These are phyloP conservation scores for Leccinum brunneo-olivaceum DNA, from an alignment of 1,284 basidiomycete species.

Conservation along the genomic window DNA sequence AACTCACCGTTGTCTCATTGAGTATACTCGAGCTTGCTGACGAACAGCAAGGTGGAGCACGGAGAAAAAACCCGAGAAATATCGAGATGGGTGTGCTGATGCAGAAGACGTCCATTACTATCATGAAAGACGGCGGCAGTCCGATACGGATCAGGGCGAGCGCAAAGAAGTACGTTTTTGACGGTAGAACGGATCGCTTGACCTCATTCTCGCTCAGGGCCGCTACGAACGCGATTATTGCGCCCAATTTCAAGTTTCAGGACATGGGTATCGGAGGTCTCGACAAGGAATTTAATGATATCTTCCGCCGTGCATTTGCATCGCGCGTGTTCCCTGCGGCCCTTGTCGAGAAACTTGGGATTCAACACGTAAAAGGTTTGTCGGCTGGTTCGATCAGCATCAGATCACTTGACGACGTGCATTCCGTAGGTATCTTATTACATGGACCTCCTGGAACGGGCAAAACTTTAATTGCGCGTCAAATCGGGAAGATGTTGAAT, in stretches of 20 bases:
- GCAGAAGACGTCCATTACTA: conserved; percentile 85
- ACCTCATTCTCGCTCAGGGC: conserved; percentile 42
- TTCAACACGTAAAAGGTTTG: conserved; percentile 95
- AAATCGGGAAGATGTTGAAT: conserved; percentile 99
- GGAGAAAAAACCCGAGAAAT: conserved; percentile 22
- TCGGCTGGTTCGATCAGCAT: not conserved
- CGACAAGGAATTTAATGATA: conserved; percentile 91
- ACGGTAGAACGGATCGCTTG: not conserved
- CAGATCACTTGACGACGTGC: not conserved
- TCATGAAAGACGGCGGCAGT: conserved; percentile 79
- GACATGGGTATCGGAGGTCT: conserved; percentile 99
- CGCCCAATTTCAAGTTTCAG: conserved; percentile 99
- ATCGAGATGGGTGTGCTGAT: conserved; percentile 73
- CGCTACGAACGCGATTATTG: conserved; percentile 90
- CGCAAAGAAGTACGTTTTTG: conserved; percentile 66
- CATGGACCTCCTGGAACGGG: conserved; percentile 98
- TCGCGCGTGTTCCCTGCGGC: conserved; percentile 96
- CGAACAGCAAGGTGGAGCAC: conserved; percentile 38
- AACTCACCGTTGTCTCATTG: conserved; percentile 65
- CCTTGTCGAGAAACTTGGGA: conserved; percentile 95
- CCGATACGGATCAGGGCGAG: conserved; percentile 89
- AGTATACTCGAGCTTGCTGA: conserved; percentile 65
- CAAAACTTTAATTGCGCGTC: conserved; percentile 96
- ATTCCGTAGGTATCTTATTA: conserved; percentile 74
- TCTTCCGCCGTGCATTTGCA: conserved; percentile 98